phyloP scores from a whole-genome alignment of 495 filamentous ascomycete species.

The Tuber aestivum region DNA sequence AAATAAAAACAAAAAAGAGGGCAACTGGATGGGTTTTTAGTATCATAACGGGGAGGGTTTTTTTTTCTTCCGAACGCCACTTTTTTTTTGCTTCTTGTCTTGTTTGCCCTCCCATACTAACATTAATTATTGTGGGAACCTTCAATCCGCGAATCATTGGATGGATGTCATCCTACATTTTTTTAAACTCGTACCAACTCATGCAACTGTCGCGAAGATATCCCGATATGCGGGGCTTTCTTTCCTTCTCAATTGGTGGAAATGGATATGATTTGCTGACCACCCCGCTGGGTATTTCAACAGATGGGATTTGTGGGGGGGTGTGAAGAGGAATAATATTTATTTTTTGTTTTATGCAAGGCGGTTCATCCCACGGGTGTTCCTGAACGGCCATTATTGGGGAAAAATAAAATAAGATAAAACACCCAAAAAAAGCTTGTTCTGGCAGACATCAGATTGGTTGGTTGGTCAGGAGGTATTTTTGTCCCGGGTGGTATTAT shows the following conservation, averaged over 20 bases:
- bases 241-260: background rate
- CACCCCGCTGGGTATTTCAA: background rate
- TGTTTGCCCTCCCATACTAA: background rate
- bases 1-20: background rate
- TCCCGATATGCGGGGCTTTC: background rate
- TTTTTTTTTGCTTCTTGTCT: slow-evolving; percentile 3
- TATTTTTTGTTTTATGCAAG: slow-evolving; percentile 1
- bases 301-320: background rate
- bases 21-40: background rate
- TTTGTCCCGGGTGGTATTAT: background rate
- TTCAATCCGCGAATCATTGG: background rate
- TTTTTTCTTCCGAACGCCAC: background rate
- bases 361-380: slow-evolving; percentile 4
- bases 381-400: background rate
- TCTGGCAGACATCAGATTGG: background rate
- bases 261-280: slow-evolving; percentile 1
- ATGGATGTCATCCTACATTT: background rate
- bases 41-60: no score
- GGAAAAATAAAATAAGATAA: slow-evolving; percentile 4
- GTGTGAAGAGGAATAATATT: background rate
- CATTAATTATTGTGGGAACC: background rate
- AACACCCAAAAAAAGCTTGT: background rate
- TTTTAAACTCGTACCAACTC: slow-evolving; percentile 4
- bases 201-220: background rate
- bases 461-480: background rate